A percentile compares a stretch with the other conserved stretches of the same genome.
These are phyloP conservation scores for Syzygium jambos DNA, from an alignment of 345 rosid genomes.

Conservation along the genomic window DNA sequence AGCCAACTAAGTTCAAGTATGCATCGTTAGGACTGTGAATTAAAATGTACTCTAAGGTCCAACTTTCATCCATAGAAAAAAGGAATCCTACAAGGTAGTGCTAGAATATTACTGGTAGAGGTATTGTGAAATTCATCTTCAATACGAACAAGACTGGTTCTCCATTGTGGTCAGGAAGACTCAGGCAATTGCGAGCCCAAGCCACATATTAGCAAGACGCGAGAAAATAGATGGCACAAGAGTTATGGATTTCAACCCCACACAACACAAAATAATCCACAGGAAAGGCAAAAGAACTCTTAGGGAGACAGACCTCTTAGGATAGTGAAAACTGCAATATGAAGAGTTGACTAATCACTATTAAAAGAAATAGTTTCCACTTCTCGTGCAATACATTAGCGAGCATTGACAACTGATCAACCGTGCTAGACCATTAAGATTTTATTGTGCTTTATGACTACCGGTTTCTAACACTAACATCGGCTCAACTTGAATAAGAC, in stretches of 20 bases:
- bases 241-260: neutral
- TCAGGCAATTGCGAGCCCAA: neutral
- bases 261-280: neutral
- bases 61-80: neutral
- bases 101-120: neutral
- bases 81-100: neutral
- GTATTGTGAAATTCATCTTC: too few relatives aligned
- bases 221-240: neutral
- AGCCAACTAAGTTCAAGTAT: neutral
- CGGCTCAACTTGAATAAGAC: neutral
- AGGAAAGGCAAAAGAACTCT: too few relatives aligned
- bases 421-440: neutral
- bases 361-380: neutral
- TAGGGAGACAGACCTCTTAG: neutral
- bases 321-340: neutral
- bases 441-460: neutral
- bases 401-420: neutral
- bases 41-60: neutral
- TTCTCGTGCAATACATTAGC: neutral
- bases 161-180: too few relatives aligned
- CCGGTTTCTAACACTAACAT: neutral
- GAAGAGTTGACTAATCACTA: neutral
- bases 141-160: too few relatives aligned
- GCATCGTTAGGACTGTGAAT: neutral
- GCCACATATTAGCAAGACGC: neutral